Percentiles rank a stretch among this genome's conserved stretches.
Evolutionary conservation across 805 yeast genomes (phyloP).

Genomic region (Vanderwaltozyma verrucispora): DNA sequence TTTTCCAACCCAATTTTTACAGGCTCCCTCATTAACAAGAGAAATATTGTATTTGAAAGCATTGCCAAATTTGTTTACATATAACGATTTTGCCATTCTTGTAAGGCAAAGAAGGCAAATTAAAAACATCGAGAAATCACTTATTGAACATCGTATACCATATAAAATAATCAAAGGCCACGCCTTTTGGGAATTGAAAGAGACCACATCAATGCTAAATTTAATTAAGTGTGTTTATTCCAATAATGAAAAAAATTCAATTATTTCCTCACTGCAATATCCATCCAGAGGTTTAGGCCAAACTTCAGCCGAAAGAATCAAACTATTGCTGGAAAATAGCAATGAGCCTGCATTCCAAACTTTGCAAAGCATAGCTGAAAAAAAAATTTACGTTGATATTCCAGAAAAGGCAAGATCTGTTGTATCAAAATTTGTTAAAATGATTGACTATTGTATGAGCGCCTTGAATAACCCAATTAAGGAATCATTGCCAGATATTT

Average conservation of each 20-base stretch:
- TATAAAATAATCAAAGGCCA: slow-evolving; percentile 61
- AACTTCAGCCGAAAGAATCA: slow-evolving; percentile 32
- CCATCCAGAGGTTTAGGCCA: slow-evolving; percentile 66
- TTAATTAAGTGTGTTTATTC: slow-evolving; percentile 53
- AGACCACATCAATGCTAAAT: slow-evolving; percentile 52
- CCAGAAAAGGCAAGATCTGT: slow-evolving; percentile 16
- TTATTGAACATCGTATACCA: slow-evolving; percentile 47
- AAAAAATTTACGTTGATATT: slow-evolving; percentile 7
- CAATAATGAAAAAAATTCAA: slow-evolving; percentile 50
- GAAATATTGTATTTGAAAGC: slow-evolving; percentile 42
- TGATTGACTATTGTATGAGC: slow-evolving; percentile 17
- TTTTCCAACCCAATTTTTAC: slow-evolving; percentile 36
- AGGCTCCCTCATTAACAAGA: slow-evolving; percentile 47
- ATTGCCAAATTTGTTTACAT: slow-evolving; percentile 36
- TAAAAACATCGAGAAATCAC: slow-evolving; percentile 51
- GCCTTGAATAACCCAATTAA: slow-evolving; percentile 5
- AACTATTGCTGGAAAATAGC: slow-evolving; percentile 7
- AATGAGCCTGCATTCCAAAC: slow-evolving; percentile 9
- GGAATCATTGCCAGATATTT: slow-evolving; percentile 12
- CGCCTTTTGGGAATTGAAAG: slow-evolving; percentile 72
- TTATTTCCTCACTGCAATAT: slow-evolving; percentile 42
- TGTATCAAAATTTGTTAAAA: slow-evolving; percentile 13
- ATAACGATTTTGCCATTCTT: slow-evolving; percentile 61
- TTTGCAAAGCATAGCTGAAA: slow-evolving; percentile 7
- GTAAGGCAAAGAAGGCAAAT: slow-evolving; percentile 57